Evolutionary conservation across 2,329 filamentous ascomycete genomes (phyloP), one percentile per base, ranked within the genome.

Genomic region (Huntiella abstrusa): DNA sequence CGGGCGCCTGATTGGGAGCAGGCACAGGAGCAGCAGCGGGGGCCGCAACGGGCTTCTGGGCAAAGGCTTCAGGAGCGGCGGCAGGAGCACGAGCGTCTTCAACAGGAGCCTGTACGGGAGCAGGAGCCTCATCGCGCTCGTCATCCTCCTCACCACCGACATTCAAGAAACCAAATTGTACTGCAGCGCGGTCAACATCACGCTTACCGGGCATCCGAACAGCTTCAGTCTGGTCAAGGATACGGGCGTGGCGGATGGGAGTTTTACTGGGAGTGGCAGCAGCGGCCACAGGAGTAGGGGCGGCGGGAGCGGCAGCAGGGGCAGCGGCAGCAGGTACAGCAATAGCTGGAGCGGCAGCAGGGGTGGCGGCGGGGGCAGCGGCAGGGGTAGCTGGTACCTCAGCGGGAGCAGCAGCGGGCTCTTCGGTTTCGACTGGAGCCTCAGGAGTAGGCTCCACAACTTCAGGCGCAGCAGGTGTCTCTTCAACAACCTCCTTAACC

Each of bases 171-270:
- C 91, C 91, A 60, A 98, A 98, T 59, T 96, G 88, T 42, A 98
- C 86, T 43, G 87, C 83, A 53, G 88, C 77, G 55, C 86, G 80
- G 60, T 96, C 88, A 22, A 98, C 82, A 45, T 91, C 87, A 54
- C 91, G 86, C 66, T 95, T 94, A 50, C 84, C 86, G 40, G 91
- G 91, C 88, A 98, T 95, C 53, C 94, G 86, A 36, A 98, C 91
- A 49, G 91, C 85, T 65, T 98, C 91, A 62, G 94, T 87, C 60
- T 98, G 91, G 56, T 96, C 87, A 57, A 93, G 70, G 46, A 95
- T 73, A 56, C 85, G 82, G 15, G 84, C 75, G 46, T 77, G 78
- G 51, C 88, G 82, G 50, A 69, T 67, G 17, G 73, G 66, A 51
- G 73, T 60, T 56, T 77, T 65, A 49, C 73, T 55, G 11, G 79